Evolutionary conservation across 208 protist species (phyloP).

Genomic region (Entamoeba histolytica): DNA sequence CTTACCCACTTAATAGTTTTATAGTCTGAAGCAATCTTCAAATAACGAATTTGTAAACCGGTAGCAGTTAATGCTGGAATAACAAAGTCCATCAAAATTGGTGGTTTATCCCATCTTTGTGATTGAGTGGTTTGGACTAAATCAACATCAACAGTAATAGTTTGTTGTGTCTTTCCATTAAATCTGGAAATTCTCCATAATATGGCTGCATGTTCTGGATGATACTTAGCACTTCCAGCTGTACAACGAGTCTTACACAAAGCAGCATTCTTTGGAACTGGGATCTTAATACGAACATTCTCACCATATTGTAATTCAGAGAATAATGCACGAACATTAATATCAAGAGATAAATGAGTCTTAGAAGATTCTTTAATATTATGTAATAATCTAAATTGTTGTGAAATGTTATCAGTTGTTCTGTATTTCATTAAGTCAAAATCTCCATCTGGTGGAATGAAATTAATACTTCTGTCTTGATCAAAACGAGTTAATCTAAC

Average conservation of each 20-base stretch:
- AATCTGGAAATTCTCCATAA: conserved; percentile 57
- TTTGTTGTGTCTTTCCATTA: conserved; percentile 34
- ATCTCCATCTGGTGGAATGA: conserved; percentile 69
- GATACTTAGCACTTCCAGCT: not conserved
- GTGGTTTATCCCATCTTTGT: not conserved
- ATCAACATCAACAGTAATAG: conserved; percentile 22
- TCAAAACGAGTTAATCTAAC: conserved; percentile 67
- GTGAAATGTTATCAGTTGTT: conserved; percentile 26
- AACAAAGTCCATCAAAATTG: not conserved
- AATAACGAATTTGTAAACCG: not conserved
- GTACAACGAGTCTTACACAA: not conserved
- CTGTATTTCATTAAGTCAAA: conserved; percentile 79
- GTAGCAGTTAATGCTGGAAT: not conserved
- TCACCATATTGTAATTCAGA: not conserved
- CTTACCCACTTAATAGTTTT: not conserved
- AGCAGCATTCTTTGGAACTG: not conserved
- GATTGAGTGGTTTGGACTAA: not conserved
- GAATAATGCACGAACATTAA: conserved; percentile 5
- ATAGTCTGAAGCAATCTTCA: not conserved
- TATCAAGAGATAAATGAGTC: not conserved
- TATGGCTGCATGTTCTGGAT: conserved; percentile 11
- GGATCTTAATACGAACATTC: conserved; percentile 4
- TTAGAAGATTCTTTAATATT: not conserved
- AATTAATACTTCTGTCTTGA: conserved; percentile 64
- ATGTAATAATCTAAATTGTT: not conserved